phyloP scores from a whole-genome alignment of 129 eudicot species.

The Ambrosia trifida region DNA sequence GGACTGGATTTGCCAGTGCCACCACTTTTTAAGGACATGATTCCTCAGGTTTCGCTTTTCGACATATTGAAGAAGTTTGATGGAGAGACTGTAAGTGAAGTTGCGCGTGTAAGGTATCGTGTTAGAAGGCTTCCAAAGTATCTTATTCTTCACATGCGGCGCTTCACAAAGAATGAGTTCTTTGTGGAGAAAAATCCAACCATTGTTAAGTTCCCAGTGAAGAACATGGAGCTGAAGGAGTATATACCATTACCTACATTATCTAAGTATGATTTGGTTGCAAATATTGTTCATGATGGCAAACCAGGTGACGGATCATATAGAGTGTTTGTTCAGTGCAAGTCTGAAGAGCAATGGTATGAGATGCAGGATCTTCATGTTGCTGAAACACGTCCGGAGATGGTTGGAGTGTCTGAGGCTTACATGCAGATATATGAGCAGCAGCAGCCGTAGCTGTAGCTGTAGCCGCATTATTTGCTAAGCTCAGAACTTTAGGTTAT shows the following conservation, averaged over 20 bases:
- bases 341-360: slow-evolving; percentile 96
- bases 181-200: slow-evolving; percentile 98
- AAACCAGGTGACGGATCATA: slow-evolving; percentile 96
- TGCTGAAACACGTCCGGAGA: slow-evolving; percentile 78
- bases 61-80: slow-evolving; percentile 96
- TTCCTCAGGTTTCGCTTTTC: slow-evolving; percentile 96
- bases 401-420: slow-evolving; percentile 91
- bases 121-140: slow-evolving; percentile 84
- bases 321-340: slow-evolving; percentile 88
- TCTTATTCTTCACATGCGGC: slow-evolving; percentile 95
- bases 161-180: slow-evolving; percentile 93
- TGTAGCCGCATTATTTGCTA: no score
- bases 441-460: slow-evolving; percentile 38
- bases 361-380: slow-evolving; percentile 98
- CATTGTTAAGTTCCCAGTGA: slow-evolving; percentile 94
- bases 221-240: slow-evolving; percentile 93
- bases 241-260: slow-evolving; percentile 81
- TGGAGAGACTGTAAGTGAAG: slow-evolving; percentile 92
- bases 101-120: slow-evolving; percentile 95
- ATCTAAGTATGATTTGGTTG: slow-evolving; percentile 84
- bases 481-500: no score
- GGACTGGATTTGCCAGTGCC: slow-evolving; percentile 98
- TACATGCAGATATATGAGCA: slow-evolving; percentile 96
- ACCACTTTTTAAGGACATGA: slow-evolving; percentile 85
- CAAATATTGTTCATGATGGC: slow-evolving; percentile 94